phyloP scores from a whole-genome alignment of 257 asterid genomes.

The Nyctanthes arbortristis region DNA sequence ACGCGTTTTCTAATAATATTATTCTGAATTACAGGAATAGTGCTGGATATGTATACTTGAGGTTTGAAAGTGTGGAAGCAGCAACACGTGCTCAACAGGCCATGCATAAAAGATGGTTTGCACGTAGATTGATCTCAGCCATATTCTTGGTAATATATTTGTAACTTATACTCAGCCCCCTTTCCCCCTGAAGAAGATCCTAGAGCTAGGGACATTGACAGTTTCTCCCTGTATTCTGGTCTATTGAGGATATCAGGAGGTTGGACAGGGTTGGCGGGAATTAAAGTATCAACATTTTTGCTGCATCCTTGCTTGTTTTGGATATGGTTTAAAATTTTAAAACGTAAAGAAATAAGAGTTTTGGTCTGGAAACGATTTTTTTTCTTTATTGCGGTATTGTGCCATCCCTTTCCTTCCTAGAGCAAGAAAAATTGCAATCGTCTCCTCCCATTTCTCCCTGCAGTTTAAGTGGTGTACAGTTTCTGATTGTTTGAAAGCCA shows the following conservation, averaged over 20 bases:
- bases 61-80: conserved; percentile 78
- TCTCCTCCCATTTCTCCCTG: too few species aligned
- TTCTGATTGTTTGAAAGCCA: too few species aligned
- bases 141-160: conserved; percentile 73
- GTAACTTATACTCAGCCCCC: background rate
- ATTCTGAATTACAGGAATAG: conserved; percentile 64
- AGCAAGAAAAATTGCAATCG: too few species aligned
- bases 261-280: background rate
- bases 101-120: conserved; percentile 99
- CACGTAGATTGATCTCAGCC: conserved; percentile 90
- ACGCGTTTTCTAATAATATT: conserved; percentile 16
- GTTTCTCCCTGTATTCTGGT: background rate
- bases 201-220: background rate
- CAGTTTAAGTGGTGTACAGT: too few species aligned
- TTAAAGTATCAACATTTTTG: too few species aligned
- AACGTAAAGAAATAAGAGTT: too few species aligned
- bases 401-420: too few species aligned
- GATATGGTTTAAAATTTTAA: too few species aligned
- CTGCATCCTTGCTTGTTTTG: too few species aligned
- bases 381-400: too few species aligned
- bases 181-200: background rate
- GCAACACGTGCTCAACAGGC: conserved; percentile 92
- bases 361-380: too few species aligned
- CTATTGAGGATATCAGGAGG: background rate
- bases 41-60: conserved; percentile 85